phyloP scores from a whole-genome alignment of 2,329 filamentous ascomycete genomes.

The Fusarium nygamai region DNA sequence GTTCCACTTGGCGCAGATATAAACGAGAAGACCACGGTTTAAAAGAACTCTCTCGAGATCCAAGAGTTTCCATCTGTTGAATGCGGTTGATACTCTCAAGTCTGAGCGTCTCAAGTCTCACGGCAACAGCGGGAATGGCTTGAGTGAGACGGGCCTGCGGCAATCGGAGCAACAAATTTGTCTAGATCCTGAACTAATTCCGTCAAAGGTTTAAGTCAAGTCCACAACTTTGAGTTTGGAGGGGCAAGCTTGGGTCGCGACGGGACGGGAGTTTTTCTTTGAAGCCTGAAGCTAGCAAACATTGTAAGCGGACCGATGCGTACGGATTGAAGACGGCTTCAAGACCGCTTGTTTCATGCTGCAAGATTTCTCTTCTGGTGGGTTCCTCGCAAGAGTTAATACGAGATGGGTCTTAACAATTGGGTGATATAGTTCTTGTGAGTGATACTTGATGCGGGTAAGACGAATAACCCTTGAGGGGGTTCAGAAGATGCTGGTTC shows the following conservation, averaged over 20 bases:
- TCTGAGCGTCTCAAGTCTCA: slow-evolving; percentile 5
- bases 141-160: slow-evolving; percentile 6
- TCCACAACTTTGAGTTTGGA: slow-evolving; percentile 3
- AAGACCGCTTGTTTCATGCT: slow-evolving; percentile 24
- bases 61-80: neutral
- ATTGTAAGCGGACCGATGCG: slow-evolving; percentile 21
- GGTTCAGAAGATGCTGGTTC: slow-evolving; percentile 15
- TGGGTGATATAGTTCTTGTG: slow-evolving; percentile 6
- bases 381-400: neutral
- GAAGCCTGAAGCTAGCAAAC: slow-evolving; percentile 32
- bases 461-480: slow-evolving; percentile 10
- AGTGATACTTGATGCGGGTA: neutral
- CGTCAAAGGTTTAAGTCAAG: slow-evolving; percentile 13
- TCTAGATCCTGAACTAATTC: slow-evolving; percentile 21
- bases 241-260: slow-evolving; percentile 6
- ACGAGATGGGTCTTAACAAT: neutral
- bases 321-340: slow-evolving; percentile 8
- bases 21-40: neutral
- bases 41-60: neutral
- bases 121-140: slow-evolving; percentile 34
- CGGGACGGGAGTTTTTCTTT: slow-evolving; percentile 13
- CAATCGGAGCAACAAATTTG: neutral
- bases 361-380: neutral
- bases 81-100: neutral
- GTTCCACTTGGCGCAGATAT: slow-evolving; percentile 25